A percentile compares a stretch with the other conserved stretches of the same genome.
Conservation (phyloP, 805 yeast species). For the Pichia nakasei region DNA sequence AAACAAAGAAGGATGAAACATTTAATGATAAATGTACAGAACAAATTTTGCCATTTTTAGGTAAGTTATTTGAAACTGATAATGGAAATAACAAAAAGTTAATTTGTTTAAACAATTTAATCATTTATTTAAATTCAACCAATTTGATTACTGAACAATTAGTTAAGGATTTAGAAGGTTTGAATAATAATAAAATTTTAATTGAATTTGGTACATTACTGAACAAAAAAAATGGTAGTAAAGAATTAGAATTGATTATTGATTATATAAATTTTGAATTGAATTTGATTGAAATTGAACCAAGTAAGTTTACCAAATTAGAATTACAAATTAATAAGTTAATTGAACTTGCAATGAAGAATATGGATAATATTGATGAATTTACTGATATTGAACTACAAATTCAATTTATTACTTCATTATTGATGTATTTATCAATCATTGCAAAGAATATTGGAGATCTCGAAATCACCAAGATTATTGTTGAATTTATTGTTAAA, state of each 20-base stretch:
- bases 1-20: background rate
- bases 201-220: background rate
- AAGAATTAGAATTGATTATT: slow-evolving; percentile 10
- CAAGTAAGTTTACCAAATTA: background rate
- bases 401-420: slow-evolving; percentile 15
- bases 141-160: slow-evolving; percentile 1
- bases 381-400: slow-evolving; percentile 7
- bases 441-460: slow-evolving; percentile 18
- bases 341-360: slow-evolving; percentile 2
- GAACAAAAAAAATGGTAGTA: background rate
- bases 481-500: slow-evolving; percentile 22
- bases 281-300: slow-evolving; percentile 10
- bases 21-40: slow-evolving; percentile 20
- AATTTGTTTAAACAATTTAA: slow-evolving; percentile 61
- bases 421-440: slow-evolving; percentile 19
- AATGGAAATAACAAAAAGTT: slow-evolving; percentile 48
- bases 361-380: slow-evolving; percentile 2
- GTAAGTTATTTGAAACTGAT: slow-evolving; percentile 32
- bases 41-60: slow-evolving; percentile 25
- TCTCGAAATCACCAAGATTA: slow-evolving; percentile 12
- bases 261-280: slow-evolving; percentile 15
- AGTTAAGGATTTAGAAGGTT: background rate
- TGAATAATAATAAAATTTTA: background rate
- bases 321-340: slow-evolving; percentile 1
- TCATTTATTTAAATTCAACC: slow-evolving; percentile 26